Percentiles rank a stretch among this genome's conserved stretches.
These are phyloP conservation scores for Thinopyrum elongatum DNA, from an alignment of 176 grass and related monocot species.

Conservation along the genomic window DNA sequence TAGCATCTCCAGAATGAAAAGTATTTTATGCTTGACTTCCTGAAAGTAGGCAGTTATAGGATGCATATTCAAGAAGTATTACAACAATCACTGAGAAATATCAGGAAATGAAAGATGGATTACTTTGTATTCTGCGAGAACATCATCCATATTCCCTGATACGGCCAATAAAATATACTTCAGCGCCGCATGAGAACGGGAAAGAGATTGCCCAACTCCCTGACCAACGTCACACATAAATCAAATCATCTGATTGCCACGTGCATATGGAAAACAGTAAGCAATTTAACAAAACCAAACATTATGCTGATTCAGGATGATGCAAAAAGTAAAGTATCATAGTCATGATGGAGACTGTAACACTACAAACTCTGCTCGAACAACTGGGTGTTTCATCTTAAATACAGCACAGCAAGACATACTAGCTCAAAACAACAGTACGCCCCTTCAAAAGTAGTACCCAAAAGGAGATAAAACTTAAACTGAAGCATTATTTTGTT, in stretches of 20 bases:
- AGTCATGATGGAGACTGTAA: slow-evolving; percentile 15
- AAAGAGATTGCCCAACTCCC: slow-evolving; percentile 60
- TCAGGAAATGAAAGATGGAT: slow-evolving; percentile 31
- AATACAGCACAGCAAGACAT: not conserved
- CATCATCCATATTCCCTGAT: slow-evolving; percentile 91
- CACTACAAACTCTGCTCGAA: slow-evolving; percentile 6
- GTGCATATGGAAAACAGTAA: slow-evolving; percentile 22
- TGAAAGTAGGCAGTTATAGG: slow-evolving; percentile 48
- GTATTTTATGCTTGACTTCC: slow-evolving; percentile 81
- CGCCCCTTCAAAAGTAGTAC: slow-evolving; percentile 24
- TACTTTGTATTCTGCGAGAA: slow-evolving; percentile 86
- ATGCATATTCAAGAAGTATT: slow-evolving; percentile 40
- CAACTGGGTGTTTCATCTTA: slow-evolving; percentile 12
- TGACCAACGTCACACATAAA: slow-evolving; percentile 40
- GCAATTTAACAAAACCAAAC: slow-evolving; percentile 13
- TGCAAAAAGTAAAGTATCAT: not conserved
- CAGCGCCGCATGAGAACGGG: slow-evolving; percentile 69
- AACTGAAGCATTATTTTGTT: slow-evolving; percentile 23
- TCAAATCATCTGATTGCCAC: not conserved
- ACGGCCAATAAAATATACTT: slow-evolving; percentile 87
- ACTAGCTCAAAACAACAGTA: not conserved
- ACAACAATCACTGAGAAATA: slow-evolving; percentile 19
- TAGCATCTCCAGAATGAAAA: slow-evolving; percentile 96
- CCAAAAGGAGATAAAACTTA: not conserved
- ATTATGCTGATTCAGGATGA: not conserved